phyloP scores from a whole-genome alignment of 495 filamentous ascomycete genomes.

The Penicillium bialowiezense region DNA sequence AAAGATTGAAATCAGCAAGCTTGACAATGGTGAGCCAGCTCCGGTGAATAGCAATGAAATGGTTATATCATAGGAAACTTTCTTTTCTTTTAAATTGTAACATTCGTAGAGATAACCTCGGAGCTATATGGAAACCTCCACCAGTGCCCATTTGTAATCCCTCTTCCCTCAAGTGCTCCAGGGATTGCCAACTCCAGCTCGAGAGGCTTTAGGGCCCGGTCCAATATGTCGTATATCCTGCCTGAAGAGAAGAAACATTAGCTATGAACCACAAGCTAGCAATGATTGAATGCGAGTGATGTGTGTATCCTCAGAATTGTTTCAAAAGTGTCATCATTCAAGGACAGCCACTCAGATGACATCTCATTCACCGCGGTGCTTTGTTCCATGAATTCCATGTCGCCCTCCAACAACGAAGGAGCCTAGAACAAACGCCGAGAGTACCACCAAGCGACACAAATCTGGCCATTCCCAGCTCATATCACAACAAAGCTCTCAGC shows the following conservation, averaged over 20 bases:
- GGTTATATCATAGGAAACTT: constrained; percentile 1
- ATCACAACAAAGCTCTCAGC: neutral
- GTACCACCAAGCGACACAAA: constrained; percentile 8
- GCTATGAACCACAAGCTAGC: neutral
- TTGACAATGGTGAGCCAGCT: neutral
- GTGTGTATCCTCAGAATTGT: constrained; percentile 56
- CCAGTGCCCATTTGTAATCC: too few relatives aligned
- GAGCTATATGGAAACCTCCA: too few relatives aligned
- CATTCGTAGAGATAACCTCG: neutral
- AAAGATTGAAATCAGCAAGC: neutral
- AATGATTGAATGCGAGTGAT: neutral
- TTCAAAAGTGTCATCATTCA: constrained; percentile 49
- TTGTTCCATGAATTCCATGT: neutral
- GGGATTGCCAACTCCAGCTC: too few relatives aligned
- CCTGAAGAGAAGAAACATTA: neutral
- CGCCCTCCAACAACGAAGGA: neutral
- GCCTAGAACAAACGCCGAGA: neutral
- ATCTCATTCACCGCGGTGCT: constrained; percentile 35
- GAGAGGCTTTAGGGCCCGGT: too few relatives aligned
- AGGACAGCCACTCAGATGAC: constrained; percentile 20
- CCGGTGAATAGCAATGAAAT: neutral
- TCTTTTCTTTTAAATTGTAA: neutral
- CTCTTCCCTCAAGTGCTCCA: too few relatives aligned
- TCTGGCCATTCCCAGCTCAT: constrained; percentile 1
- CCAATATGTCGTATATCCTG: too few relatives aligned